phyloP scores from a whole-genome alignment of 2,329 filamentous ascomycete species.

The Epichloe festucae region DNA sequence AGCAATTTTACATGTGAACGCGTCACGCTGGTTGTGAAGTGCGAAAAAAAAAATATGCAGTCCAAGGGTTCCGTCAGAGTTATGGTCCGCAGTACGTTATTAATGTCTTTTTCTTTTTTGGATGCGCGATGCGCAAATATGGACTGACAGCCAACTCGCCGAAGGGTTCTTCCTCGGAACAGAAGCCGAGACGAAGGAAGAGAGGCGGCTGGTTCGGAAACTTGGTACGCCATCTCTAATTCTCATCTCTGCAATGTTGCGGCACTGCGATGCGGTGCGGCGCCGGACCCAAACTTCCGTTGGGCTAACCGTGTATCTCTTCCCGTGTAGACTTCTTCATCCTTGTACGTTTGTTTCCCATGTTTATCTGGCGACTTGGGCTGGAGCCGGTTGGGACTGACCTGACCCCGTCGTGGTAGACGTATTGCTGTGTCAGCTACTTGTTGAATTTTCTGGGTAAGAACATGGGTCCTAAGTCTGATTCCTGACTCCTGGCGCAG shows the following conservation, averaged over 20 bases:
- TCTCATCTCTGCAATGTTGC: not conserved
- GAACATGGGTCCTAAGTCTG: constrained; percentile 12
- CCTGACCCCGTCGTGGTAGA: constrained; percentile 11
- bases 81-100: too few species aligned
- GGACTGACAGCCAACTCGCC: not conserved
- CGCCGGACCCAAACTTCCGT: too few species aligned
- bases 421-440: constrained; percentile 48
- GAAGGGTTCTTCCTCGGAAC: not conserved
- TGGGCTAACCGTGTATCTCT: too few species aligned
- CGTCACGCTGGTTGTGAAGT: too few species aligned
- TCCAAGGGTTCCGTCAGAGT: too few species aligned
- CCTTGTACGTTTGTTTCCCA: constrained; percentile 15
- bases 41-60: too few species aligned
- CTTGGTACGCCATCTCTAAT: not conserved
- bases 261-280: not conserved
- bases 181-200: not conserved
- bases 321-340: constrained; percentile 33
- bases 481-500: too few species aligned
- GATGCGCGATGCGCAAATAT: not conserved
- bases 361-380: too few species aligned
- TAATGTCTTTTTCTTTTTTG: too few species aligned
- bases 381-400: too few species aligned
- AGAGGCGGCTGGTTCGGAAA: not conserved
- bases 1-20: too few species aligned
- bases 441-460: constrained; percentile 38